These are phyloP conservation scores for Sporothrix euskadiensis DNA, from an alignment of 2,329 filamentous ascomycete genomes.

Conservation along the genomic window DNA sequence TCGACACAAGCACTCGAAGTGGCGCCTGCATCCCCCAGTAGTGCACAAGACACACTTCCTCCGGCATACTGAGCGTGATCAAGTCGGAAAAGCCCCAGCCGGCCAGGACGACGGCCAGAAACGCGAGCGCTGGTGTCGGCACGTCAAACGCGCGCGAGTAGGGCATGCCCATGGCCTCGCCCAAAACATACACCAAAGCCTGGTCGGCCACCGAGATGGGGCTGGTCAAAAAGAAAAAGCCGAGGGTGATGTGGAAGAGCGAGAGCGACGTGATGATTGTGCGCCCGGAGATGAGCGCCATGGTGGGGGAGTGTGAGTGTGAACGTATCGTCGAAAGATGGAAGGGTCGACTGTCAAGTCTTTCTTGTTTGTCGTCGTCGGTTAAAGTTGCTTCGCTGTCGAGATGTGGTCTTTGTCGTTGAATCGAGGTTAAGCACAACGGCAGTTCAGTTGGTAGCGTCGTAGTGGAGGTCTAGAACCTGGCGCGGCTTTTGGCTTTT, in stretches of 20 bases:
- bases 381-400: not conserved
- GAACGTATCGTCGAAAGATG: too few relatives aligned
- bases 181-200: slow-evolving; percentile 75
- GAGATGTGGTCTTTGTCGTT: not conserved
- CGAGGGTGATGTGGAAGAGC: slow-evolving; percentile 81
- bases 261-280: slow-evolving; percentile 80
- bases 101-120: slow-evolving; percentile 68
- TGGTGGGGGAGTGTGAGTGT: slow-evolving; percentile 43
- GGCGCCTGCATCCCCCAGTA: slow-evolving; percentile 69
- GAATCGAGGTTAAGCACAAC: not conserved
- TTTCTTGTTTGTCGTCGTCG: not conserved
- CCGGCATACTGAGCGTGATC: slow-evolving; percentile 65
- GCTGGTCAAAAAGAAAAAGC: slow-evolving; percentile 77
- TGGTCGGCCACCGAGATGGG: slow-evolving; percentile 75
- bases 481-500: not conserved
- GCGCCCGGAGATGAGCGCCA: slow-evolving; percentile 79
- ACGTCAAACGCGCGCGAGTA: slow-evolving; percentile 66
- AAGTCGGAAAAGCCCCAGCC: slow-evolving; percentile 64
- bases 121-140: slow-evolving; percentile 68
- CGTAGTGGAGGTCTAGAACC: not conserved
- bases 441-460: slow-evolving; percentile 5
- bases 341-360: not conserved
- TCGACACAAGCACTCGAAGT: slow-evolving; percentile 64
- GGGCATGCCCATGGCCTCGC: slow-evolving; percentile 79
- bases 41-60: slow-evolving; percentile 63